Conservation (phyloP, 208 protist genomes). For the Wallacemonas rigidus region DNA sequence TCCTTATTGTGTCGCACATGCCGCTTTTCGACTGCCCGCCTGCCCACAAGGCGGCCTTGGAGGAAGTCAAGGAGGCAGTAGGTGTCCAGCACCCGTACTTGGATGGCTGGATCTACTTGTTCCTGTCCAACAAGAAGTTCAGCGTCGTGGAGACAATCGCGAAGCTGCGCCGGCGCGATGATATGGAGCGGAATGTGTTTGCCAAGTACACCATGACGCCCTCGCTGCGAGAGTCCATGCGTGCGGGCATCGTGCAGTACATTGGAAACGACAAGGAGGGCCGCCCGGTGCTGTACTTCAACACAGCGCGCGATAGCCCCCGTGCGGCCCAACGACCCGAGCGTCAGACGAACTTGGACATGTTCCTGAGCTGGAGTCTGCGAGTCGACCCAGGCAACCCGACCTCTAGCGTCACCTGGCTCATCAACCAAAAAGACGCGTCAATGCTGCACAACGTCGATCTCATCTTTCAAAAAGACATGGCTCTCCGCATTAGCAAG, state of each 20-base stretch:
- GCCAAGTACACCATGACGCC: slow-evolving; percentile 57
- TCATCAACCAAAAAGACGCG: slow-evolving; percentile 77
- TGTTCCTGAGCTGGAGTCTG: slow-evolving; percentile 71
- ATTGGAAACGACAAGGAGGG: slow-evolving; percentile 66
- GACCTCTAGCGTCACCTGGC: slow-evolving; percentile 52
- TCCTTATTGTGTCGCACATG: slow-evolving; percentile 3
- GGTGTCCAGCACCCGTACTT: slow-evolving; percentile 56
- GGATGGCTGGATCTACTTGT: slow-evolving; percentile 74
- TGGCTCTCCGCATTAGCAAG: slow-evolving; percentile 76
- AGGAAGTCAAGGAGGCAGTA: slow-evolving; percentile 62
- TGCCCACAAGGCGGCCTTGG: slow-evolving; percentile 43
- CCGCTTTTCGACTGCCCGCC: slow-evolving; percentile 37
- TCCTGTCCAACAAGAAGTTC: slow-evolving; percentile 83
- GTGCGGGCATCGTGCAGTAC: slow-evolving; percentile 71
- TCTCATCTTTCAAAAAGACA: slow-evolving; percentile 72
- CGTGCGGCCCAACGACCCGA: slow-evolving; percentile 49
- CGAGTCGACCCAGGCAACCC: slow-evolving; percentile 49
- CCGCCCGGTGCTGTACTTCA: slow-evolving; percentile 62
- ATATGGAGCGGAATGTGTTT: slow-evolving; percentile 64
- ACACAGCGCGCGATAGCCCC: slow-evolving; percentile 47
- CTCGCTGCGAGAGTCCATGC: slow-evolving; percentile 54
- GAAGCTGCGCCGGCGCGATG: slow-evolving; percentile 60
- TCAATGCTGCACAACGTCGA: slow-evolving; percentile 73
- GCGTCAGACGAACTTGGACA: slow-evolving; percentile 69
- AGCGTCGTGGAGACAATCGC: slow-evolving; percentile 67